These are phyloP conservation scores for Fistulinella prunicolor DNA, from an alignment of 768 basidiomycete genomes.

Conservation along the genomic window DNA sequence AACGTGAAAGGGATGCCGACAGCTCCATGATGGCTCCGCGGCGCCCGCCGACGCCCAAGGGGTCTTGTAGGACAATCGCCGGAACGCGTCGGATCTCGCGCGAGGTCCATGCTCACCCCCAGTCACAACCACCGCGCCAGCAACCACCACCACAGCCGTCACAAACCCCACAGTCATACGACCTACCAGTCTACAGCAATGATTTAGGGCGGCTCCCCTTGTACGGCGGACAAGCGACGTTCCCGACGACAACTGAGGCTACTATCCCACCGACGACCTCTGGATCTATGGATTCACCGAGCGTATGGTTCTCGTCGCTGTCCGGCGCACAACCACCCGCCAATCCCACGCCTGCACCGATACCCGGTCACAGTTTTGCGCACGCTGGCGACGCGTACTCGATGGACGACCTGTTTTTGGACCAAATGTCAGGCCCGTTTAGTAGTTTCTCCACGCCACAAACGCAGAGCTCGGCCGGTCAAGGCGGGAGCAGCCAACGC, in stretches of 20 bases:
- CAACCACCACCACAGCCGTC: slow-evolving; percentile 8
- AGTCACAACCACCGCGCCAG: slow-evolving; percentile 9
- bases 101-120: slow-evolving; percentile 14
- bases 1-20: slow-evolving; percentile 63
- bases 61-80: slow-evolving; percentile 28
- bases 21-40: slow-evolving; percentile 32
- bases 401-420: slow-evolving; percentile 24
- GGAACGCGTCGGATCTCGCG: slow-evolving; percentile 36
- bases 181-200: slow-evolving; percentile 54
- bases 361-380: slow-evolving; percentile 1
- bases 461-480: not conserved
- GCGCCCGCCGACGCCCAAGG: slow-evolving; percentile 7
- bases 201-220: slow-evolving; percentile 56
- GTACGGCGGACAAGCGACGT: slow-evolving; percentile 28
- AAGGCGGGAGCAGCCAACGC: no score
- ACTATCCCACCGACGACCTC: slow-evolving; percentile 1
- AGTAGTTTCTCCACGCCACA: slow-evolving; percentile 1
- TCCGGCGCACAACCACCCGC: not conserved
- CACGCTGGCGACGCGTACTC: slow-evolving; percentile 11
- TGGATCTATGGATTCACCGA: slow-evolving; percentile 1
- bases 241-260: slow-evolving; percentile 5
- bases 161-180: slow-evolving; percentile 20
- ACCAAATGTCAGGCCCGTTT: slow-evolving; percentile 14
- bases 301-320: slow-evolving; percentile 23
- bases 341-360: not conserved